phyloP scores from a whole-genome alignment of 2,329 filamentous ascomycete genomes.

The Xylaria sp. region DNA sequence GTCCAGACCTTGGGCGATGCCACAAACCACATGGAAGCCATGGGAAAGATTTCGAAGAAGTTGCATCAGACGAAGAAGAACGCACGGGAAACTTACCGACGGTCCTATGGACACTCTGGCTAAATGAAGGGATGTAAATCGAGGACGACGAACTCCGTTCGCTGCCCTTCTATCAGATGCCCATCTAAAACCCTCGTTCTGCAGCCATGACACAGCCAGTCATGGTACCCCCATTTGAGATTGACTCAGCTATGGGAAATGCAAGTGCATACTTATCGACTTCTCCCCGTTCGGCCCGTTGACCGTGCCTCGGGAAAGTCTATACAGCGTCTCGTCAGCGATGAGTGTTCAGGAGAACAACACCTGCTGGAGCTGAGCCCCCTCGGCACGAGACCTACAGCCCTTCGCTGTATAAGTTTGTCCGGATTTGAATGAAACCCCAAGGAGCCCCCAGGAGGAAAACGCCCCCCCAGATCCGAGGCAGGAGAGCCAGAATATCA shows the following conservation, averaged over 20 bases:
- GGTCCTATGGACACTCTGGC: conserved; percentile 35
- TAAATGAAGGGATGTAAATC: conserved; percentile 33
- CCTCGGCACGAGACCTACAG: conserved; percentile 13
- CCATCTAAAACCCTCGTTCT: conserved; percentile 7
- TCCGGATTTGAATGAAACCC: conserved; percentile 6
- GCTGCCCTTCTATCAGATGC: not conserved
- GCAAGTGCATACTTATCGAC: conserved; percentile 28
- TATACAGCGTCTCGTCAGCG: conserved; percentile 11
- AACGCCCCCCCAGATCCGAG: not conserved
- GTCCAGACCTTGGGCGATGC: conserved; percentile 49
- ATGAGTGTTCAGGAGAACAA: not conserved
- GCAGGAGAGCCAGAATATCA: conserved; percentile 7
- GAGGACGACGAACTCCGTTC: not conserved
- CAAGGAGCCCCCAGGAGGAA: conserved; percentile 7
- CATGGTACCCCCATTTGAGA: conserved; percentile 16
- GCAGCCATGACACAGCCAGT: conserved; percentile 12
- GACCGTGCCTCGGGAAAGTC: conserved; percentile 4
- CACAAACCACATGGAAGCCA: conserved; percentile 45
- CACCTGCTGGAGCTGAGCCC: conserved; percentile 8
- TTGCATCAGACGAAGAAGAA: conserved; percentile 33
- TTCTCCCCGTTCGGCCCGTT: conserved; percentile 1
- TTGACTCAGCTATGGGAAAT: conserved; percentile 18
- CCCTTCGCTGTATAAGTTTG: conserved; percentile 6
- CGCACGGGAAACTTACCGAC: conserved; percentile 32
- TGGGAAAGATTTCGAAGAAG: conserved; percentile 46